Evolutionary conservation across 2,329 filamentous ascomycete genomes (phyloP).

Genomic region (Sporothrix mexicana): DNA sequence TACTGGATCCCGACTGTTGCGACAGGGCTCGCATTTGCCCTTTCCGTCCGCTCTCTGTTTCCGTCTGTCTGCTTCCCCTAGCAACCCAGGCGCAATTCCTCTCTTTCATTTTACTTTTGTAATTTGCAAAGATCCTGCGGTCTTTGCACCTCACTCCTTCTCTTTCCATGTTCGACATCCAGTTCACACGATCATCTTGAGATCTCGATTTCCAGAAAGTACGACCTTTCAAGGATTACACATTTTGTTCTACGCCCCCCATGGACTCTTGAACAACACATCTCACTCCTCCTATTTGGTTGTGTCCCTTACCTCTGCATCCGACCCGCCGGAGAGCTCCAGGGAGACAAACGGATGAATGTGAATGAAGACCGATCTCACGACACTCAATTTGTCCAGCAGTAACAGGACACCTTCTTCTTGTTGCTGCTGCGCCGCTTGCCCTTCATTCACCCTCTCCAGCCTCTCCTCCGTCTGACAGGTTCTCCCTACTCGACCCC

Average conservation of each 20-base stretch:
- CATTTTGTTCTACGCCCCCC: slow-evolving; percentile 5
- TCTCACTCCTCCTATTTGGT: not conserved
- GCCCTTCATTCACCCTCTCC: not conserved
- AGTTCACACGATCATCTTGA: not conserved
- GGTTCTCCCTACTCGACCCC: not conserved
- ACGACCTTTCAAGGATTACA: not conserved
- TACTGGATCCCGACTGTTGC: not conserved
- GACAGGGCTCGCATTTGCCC: slow-evolving; percentile 7
- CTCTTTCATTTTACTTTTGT: not conserved
- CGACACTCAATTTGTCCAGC: not conserved
- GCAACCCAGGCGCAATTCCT: slow-evolving; percentile 28
- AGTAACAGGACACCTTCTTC: not conserved
- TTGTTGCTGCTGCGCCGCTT: slow-evolving; percentile 16
- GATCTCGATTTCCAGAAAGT: not conserved
- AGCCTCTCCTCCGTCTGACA: slow-evolving; percentile 23
- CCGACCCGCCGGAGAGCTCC: not conserved
- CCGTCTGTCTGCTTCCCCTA: slow-evolving; percentile 21
- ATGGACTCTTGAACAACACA: slow-evolving; percentile 10
- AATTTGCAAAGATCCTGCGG: slow-evolving; percentile 16
- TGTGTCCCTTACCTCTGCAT: not conserved
- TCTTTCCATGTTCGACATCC: not conserved
- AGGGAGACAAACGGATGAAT: not conserved
- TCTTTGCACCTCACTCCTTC: not conserved
- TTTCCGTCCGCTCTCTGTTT: not conserved
- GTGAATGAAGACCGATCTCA: not conserved